Conservation (phyloP, 257 asterid species). For the Salvia splendens region DNA sequence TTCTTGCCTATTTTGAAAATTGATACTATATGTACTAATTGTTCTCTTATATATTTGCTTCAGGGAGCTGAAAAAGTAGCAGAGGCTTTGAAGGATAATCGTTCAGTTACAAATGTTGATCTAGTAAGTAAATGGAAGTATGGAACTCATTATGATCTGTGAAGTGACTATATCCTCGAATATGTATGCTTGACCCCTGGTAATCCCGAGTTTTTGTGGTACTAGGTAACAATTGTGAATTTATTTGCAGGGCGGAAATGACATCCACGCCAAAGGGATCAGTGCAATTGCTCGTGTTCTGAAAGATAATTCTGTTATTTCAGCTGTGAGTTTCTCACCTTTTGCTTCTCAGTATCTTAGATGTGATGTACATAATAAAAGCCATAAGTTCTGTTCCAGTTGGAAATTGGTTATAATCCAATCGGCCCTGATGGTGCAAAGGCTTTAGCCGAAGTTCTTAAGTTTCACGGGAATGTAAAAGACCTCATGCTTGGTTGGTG, state of each 20-base stretch:
- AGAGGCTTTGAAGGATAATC: slow-evolving; percentile 82
- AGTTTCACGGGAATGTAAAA: slow-evolving; percentile 79
- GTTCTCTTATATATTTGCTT: slow-evolving; percentile 29
- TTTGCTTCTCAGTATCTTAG: slow-evolving; percentile 7
- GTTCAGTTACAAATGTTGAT: slow-evolving; percentile 77
- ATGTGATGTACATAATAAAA: not conserved
- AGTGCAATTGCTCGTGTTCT: slow-evolving; percentile 65
- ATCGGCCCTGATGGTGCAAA: slow-evolving; percentile 93
- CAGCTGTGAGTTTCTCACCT: slow-evolving; percentile 59
- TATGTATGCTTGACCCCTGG: not conserved
- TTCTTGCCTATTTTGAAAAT: slow-evolving; percentile 10
- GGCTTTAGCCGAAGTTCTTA: slow-evolving; percentile 87
- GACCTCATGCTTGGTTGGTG: slow-evolving; percentile 97
- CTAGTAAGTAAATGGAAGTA: slow-evolving; percentile 54
- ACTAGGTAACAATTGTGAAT: slow-evolving; percentile 2
- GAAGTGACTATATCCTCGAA: slow-evolving; percentile 10
- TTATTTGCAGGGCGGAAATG: slow-evolving; percentile 86
- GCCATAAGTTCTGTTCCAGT: slow-evolving; percentile 42
- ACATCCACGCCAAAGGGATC: slow-evolving; percentile 83
- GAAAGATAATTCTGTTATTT: slow-evolving; percentile 77
- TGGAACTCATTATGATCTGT: slow-evolving; percentile 28
- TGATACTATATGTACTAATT: slow-evolving; percentile 13
- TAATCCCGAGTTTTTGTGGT: slow-evolving; percentile 11
- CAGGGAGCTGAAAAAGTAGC: slow-evolving; percentile 94
- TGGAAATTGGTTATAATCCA: slow-evolving; percentile 96